A percentile compares a stretch with the other conserved stretches of the same genome.
phyloP scores from a whole-genome alignment of 1,284 basidiomycete species.

The Apiotrichum akiyoshidainum region DNA sequence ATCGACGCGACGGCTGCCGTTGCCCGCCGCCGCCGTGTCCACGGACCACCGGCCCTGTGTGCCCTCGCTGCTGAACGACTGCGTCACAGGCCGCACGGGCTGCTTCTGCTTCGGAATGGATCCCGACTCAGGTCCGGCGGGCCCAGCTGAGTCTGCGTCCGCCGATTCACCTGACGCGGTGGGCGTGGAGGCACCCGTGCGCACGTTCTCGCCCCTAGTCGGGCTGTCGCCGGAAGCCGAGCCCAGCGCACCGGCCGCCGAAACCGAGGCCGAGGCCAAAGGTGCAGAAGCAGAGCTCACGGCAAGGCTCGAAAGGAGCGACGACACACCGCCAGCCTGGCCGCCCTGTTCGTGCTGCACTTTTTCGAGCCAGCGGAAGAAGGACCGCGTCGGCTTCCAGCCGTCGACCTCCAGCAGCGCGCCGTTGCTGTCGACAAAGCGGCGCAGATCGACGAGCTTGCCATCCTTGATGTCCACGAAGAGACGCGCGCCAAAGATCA shows the following conservation, averaged over 20 bases:
- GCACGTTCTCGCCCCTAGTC: not conserved
- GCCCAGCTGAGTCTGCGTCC: too few relatives aligned
- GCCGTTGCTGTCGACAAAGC: not conserved
- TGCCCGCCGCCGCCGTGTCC: not conserved
- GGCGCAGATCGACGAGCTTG: too few relatives aligned
- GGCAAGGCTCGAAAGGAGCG: not conserved
- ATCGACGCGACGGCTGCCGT: not conserved
- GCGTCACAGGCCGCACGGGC: slow-evolving; percentile 10
- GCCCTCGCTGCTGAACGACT: slow-evolving; percentile 1
- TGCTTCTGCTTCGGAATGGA: not conserved
- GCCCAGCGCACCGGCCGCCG: not conserved
- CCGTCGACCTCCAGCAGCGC: slow-evolving; percentile 2
- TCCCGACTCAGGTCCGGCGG: too few relatives aligned
- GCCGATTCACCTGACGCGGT: too few relatives aligned
- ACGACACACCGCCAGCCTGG: not conserved
- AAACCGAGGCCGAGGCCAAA: not conserved
- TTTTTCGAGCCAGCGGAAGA: slow-evolving; percentile 9
- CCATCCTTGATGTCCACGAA: slow-evolving; percentile 26
- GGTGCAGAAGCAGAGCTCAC: not conserved
- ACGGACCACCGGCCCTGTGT: not conserved
- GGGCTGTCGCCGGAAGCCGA: not conserved
- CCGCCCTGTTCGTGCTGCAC: slow-evolving; percentile 1
- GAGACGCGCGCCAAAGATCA: slow-evolving; percentile 27
- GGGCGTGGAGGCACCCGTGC: too few relatives aligned
- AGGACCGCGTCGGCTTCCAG: slow-evolving; percentile 12